Base-by-base conservation (phyloP, 192 early-diverging fungal species). In the Phycomyces blakesleeanus region DNA sequence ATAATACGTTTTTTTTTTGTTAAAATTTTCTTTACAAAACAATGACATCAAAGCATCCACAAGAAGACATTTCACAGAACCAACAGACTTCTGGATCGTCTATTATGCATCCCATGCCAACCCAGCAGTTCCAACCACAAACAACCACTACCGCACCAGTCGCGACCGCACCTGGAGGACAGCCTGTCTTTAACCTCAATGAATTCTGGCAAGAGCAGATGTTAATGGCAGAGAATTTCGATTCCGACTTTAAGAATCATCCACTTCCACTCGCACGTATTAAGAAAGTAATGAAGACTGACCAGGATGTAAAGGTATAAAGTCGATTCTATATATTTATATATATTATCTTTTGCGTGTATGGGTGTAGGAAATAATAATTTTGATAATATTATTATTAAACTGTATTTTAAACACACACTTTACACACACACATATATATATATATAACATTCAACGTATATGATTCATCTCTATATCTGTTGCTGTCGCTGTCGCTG, bases 211-310 rank as follows among this genome's bases (percentile, higher is more conserved):
- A 83, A 63, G 80, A 81, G 9, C 88, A 91, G 61, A 80, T 86
- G 69, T 63, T 67, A 10, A 76, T 79, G 49, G 81, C 87, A 21
- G 80, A 90, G 54, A 76, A 87, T 55, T 85, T 85, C 16, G 71
- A 76, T 54, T 84, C 88, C 20, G 96, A 98, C 75, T 98, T 94
- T 77, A 94, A 95, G 72, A 78, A 85, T 42, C 94, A 98, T 64
- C 81, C 86, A 56, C 66, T 98, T 57, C 96, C 96, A 21, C 73
- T 98, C 42, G 96, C 96, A 24, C 76, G 96, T 25, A 96, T 97
- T 68, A 98, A 98, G 69, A 96, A 96, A 70, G 93, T 98, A 38
- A 98, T 98, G 96, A 98, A 98, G 81, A 87, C 89, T 12, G 96
- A 98, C 66, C 90, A 94, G 39, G 93, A 98, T 71, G 94, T 93